Percentiles rank a stretch among this genome's conserved stretches.
Conservation (phyloP, 139 green algal genomes). For the Volvox reticuliferus region DNA sequence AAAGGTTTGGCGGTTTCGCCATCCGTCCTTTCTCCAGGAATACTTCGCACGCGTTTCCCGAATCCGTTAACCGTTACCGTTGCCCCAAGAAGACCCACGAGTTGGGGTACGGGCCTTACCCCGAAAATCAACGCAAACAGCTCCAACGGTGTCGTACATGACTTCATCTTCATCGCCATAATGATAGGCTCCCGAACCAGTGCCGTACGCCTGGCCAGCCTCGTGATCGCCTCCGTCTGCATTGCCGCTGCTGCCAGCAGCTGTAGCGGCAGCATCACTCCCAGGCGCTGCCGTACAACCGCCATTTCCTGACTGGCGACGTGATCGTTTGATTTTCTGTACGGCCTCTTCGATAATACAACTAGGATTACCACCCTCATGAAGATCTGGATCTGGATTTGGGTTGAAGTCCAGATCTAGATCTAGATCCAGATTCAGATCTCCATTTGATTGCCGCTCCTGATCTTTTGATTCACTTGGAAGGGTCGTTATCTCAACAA, state of each 20-base stretch:
- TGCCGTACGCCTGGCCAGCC: background rate
- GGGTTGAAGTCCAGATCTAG: background rate
- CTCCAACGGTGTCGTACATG: conserved; percentile 82
- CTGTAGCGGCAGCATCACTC: background rate
- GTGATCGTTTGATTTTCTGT: background rate
- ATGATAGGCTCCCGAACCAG: background rate
- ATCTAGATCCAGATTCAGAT: background rate
- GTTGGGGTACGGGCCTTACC: conserved; percentile 36
- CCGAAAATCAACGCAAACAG: conserved; percentile 68
- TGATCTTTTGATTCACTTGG: no score
- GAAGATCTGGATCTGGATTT: no score
- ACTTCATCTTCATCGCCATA: conserved; percentile 27
- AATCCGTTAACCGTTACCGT: no score
- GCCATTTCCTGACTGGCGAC: background rate
- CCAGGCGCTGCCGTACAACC: no score
- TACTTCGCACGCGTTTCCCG: no score
- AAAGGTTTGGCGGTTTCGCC: no score
- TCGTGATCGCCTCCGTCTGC: background rate
- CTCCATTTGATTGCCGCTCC: background rate
- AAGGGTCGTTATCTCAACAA: no score
- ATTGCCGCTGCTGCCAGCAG: background rate
- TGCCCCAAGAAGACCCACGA: no score
- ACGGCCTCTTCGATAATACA: background rate
- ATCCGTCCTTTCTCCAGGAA: no score
- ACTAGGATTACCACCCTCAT: no score